Conservation (phyloP, 495 filamentous ascomycete species). For the Daldinia loculata region DNA sequence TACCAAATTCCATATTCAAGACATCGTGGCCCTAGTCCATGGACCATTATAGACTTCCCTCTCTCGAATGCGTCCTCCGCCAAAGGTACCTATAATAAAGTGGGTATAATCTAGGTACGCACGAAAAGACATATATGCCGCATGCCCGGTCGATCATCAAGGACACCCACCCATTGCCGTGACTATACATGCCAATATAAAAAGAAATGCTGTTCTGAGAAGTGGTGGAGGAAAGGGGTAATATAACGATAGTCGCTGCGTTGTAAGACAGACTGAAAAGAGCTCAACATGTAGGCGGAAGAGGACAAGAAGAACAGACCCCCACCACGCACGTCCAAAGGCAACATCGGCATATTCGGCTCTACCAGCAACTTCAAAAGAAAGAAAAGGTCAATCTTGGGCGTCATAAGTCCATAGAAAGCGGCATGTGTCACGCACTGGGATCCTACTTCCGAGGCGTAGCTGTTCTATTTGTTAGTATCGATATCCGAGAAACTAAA, state of each 20-base stretch:
- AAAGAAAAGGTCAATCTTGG: slow-evolving; percentile 5
- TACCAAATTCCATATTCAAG: slow-evolving; percentile 3
- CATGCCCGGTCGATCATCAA: slow-evolving; percentile 26
- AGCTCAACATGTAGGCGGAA: neutral
- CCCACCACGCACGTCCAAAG: slow-evolving; percentile 11
- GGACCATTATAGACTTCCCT: slow-evolving; percentile 17
- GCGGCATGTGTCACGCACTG: slow-evolving; percentile 18
- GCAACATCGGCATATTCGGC: neutral
- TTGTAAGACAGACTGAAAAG: slow-evolving; percentile 11
- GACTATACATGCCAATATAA: slow-evolving; percentile 15
- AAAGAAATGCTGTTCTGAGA: slow-evolving; percentile 9
- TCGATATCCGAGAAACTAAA: neutral
- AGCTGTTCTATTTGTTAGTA: slow-evolving; percentile 41
- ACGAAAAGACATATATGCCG: slow-evolving; percentile 21
- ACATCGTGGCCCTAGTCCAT: neutral
- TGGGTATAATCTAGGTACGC: slow-evolving; percentile 40
- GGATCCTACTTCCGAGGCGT: slow-evolving; percentile 59
- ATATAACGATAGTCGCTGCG: neutral
- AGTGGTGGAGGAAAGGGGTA: neutral
- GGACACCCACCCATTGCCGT: slow-evolving; percentile 14
- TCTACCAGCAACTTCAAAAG: neutral
- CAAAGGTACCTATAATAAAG: slow-evolving; percentile 31
- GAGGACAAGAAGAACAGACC: slow-evolving; percentile 7
- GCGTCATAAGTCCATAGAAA: neutral
- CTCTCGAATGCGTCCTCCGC: slow-evolving; percentile 12